Conservation (phyloP, 225 moss, liverwort and hornwort genomes). For the Thuidium tamariscinum region DNA sequence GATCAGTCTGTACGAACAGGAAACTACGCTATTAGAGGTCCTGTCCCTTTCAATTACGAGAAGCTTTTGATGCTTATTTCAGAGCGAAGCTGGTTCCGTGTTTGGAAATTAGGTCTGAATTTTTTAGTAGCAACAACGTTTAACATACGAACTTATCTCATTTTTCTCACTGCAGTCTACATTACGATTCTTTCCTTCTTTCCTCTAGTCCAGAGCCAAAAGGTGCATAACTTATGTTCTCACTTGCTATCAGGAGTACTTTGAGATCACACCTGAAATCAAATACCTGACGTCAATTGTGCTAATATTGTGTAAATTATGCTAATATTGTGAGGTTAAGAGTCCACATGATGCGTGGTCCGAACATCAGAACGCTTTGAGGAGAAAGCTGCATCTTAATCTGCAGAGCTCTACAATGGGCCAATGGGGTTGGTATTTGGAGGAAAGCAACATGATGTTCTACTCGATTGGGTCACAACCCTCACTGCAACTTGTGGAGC, state of each 20-base stretch:
- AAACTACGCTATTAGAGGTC: not conserved
- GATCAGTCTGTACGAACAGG: not conserved
- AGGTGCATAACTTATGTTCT: too few relatives aligned
- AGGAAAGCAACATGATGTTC: not conserved
- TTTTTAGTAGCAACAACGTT: not conserved
- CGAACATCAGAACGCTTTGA: not conserved
- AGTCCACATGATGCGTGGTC: not conserved
- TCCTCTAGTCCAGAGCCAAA: not conserved
- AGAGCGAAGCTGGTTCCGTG: not conserved
- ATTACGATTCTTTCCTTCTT: not conserved
- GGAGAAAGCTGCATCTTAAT: not conserved
- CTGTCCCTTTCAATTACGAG: not conserved
- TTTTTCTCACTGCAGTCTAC: not conserved
- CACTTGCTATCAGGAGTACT: not conserved
- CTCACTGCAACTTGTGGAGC: not conserved
- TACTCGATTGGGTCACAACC: not conserved
- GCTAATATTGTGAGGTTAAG: not conserved
- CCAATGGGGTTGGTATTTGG: not conserved
- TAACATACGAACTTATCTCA: not conserved
- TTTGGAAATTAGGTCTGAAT: not conserved
- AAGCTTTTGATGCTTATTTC: not conserved
- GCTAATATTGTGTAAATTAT: not conserved
- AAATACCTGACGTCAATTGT: not conserved
- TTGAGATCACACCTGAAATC: not conserved
- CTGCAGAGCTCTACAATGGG: not conserved